phyloP scores from a whole-genome alignment of 306 rosid genomes.

The Cicer bijugum region DNA sequence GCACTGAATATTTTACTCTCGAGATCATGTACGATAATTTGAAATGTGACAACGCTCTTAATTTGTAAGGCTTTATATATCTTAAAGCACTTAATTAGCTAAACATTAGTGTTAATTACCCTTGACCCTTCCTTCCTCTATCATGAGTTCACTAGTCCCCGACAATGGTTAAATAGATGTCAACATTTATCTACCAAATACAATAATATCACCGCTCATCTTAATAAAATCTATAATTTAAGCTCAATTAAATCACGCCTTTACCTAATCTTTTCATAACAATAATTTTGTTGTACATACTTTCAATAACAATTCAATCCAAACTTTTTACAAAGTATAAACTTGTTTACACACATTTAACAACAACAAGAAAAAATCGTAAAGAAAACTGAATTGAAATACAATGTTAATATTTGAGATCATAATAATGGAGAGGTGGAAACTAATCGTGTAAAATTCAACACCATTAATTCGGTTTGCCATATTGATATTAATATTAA shows the following conservation, averaged over 20 bases:
- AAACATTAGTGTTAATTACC: no score
- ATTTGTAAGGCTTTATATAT: no score
- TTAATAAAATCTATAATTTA: not conserved
- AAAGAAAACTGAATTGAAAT: not conserved
- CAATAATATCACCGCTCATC: not conserved
- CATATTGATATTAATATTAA: slow-evolving; percentile 41
- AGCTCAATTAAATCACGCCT: not conserved
- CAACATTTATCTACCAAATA: slow-evolving; percentile 1
- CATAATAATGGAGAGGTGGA: slow-evolving; percentile 2
- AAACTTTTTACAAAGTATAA: no score
- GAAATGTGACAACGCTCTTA: no score
- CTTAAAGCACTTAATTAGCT: no score
- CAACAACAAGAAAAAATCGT: no score
- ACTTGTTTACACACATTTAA: no score
- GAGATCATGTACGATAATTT: no score
- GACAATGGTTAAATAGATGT: not conserved
- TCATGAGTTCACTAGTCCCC: not conserved
- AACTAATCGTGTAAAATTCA: slow-evolving; percentile 3
- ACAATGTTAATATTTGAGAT: not conserved
- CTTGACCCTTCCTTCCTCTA: not conserved
- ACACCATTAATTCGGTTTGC: slow-evolving; percentile 40
- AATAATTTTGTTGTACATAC: not conserved
- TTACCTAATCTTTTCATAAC: not conserved
- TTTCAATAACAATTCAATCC: not conserved
- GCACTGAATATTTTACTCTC: no score